A percentile compares a stretch with the other conserved stretches of the same genome.
Conservation (phyloP, 2,329 filamentous ascomycete genomes). For the Fusarium tupiense region DNA sequence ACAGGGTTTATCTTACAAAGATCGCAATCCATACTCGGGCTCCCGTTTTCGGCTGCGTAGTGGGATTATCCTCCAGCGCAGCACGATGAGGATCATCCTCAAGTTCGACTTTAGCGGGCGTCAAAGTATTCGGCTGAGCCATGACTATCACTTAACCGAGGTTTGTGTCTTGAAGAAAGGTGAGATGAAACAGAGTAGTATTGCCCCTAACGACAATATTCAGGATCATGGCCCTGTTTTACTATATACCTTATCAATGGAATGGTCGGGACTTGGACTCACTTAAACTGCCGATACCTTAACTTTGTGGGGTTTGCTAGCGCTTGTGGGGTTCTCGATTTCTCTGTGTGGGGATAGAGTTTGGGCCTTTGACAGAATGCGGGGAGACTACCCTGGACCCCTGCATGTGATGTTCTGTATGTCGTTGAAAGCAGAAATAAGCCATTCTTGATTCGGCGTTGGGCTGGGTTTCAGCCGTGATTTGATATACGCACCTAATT, state of each 20-base stretch:
- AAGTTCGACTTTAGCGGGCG: background rate
- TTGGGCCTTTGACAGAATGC: background rate
- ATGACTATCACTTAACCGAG: background rate
- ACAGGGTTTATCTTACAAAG: background rate
- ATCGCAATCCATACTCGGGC: conserved; percentile 2
- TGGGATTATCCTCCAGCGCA: conserved; percentile 13
- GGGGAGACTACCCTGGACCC: background rate
- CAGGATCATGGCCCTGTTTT: background rate
- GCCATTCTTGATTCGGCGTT: background rate
- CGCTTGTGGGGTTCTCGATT: background rate
- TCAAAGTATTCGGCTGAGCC: background rate
- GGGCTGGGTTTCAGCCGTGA: background rate
- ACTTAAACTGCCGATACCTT: background rate
- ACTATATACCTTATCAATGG: background rate
- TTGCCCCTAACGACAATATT: background rate
- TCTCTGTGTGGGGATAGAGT: background rate
- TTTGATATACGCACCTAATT: background rate
- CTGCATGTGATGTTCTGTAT: background rate
- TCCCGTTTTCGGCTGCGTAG: background rate
- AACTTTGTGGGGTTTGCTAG: background rate
- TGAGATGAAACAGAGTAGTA: background rate
- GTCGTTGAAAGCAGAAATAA: background rate
- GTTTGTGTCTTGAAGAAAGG: background rate
- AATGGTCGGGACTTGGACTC: background rate
- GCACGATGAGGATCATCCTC: conserved; percentile 22